These are phyloP conservation scores for Hypoxylon sp. DNA, from an alignment of 2,329 filamentous ascomycete species.

Conservation along the genomic window DNA sequence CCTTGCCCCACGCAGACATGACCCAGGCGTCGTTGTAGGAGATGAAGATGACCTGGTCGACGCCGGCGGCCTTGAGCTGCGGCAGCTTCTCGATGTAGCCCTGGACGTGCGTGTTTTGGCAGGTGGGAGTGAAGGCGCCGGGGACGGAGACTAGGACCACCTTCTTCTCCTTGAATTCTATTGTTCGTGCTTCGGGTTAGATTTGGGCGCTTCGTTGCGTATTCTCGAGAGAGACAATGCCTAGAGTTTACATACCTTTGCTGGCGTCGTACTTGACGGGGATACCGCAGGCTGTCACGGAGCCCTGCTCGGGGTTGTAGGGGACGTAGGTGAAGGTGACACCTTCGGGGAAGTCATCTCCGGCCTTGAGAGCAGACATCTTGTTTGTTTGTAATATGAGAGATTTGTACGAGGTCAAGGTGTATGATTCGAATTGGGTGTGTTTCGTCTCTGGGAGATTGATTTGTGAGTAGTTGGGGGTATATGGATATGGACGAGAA, in stretches of 20 bases:
- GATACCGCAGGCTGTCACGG: conserved; percentile 80
- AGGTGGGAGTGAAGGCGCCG: conserved; percentile 88
- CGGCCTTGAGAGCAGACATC: conserved; percentile 78
- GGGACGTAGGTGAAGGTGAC: conserved; percentile 88
- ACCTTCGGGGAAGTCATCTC: conserved; percentile 84
- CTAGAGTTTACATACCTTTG: conserved; percentile 74
- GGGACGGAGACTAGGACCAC: conserved; percentile 67
- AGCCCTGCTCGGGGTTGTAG: conserved; percentile 74
- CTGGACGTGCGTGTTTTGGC: conserved; percentile 83
- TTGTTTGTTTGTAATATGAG: conserved; percentile 34
- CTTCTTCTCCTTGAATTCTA: conserved; percentile 67
- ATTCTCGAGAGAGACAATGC: too few species aligned
- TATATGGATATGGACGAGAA: conserved; percentile 5
- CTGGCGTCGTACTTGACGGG: conserved; percentile 83
- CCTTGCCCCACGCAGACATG: conserved; percentile 92
- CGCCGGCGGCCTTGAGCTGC: conserved; percentile 80
- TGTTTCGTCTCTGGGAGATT: not conserved
- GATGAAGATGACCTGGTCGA: conserved; percentile 84
- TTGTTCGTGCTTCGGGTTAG: not conserved
- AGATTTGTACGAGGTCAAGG: not conserved
- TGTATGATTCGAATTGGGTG: not conserved
- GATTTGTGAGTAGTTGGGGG: not conserved
- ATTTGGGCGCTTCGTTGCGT: not conserved
- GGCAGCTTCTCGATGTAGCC: conserved; percentile 80
- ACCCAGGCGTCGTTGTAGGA: conserved; percentile 88